These are phyloP conservation scores for Uronychia setigera DNA, from an alignment of 73 alveolate genomes.

Conservation along the genomic window DNA sequence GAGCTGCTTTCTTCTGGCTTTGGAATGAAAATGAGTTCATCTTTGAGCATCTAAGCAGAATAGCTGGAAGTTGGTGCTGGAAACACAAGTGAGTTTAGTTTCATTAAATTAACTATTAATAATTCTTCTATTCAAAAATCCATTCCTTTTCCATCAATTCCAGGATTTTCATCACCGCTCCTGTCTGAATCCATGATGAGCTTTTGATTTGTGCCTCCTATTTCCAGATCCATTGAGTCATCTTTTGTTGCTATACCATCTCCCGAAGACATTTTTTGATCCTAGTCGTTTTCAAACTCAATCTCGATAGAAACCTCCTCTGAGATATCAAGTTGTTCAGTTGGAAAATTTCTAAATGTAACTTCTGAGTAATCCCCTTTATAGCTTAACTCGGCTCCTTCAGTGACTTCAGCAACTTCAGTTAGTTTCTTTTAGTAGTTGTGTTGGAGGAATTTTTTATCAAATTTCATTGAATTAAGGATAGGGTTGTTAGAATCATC, in stretches of 20 bases:
- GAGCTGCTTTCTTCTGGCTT: slow-evolving; percentile 1
- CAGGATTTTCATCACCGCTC: background rate
- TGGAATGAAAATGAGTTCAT: slow-evolving; percentile 37
- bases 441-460: too few species aligned
- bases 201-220: background rate
- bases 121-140: background rate
- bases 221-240: background rate
- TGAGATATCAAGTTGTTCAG: background rate
- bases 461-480: too few species aligned
- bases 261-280: background rate
- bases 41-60: slow-evolving; percentile 18
- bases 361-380: too few species aligned
- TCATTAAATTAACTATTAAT: slow-evolving; percentile 49
- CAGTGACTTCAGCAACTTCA: too few species aligned
- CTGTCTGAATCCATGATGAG: background rate
- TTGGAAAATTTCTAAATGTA: background rate
- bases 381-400: too few species aligned
- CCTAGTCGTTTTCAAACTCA: background rate
- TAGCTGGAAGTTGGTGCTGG: slow-evolving; percentile 70
- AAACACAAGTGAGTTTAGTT: slow-evolving; percentile 49
- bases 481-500: too few species aligned
- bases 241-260: background rate
- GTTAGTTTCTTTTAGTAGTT: too few species aligned
- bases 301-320: background rate
- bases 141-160: background rate